Conservation (phyloP, 352 stramenopile species). For the Phytophthora tubulina region DNA sequence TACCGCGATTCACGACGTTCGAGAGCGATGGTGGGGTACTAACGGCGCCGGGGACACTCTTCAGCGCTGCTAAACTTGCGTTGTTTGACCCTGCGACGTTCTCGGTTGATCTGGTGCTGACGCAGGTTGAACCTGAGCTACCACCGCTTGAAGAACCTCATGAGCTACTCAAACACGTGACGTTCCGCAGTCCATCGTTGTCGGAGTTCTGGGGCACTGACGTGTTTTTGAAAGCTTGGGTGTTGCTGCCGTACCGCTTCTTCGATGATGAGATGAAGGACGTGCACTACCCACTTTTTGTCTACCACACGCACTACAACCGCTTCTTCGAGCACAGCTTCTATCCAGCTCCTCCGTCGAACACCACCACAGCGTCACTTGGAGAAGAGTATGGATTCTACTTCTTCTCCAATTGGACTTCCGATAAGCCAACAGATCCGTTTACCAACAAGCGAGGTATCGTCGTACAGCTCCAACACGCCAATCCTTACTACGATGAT, state of each 20-base stretch:
- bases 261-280: conserved; percentile 58
- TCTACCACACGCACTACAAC: conserved; percentile 84
- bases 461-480: conserved; percentile 80
- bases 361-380: conserved; percentile 36
- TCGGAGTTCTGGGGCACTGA: conserved; percentile 79
- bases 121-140: conserved; percentile 53
- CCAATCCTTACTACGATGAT: conserved; percentile 86
- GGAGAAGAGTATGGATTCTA: conserved; percentile 70
- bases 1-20: conserved; percentile 67
- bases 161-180: conserved; percentile 74
- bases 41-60: conserved; percentile 67
- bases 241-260: conserved; percentile 76
- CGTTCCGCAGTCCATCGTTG: conserved; percentile 65
- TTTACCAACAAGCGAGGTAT: conserved; percentile 77
- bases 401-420: conserved; percentile 82
- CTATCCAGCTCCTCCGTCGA: conserved; percentile 36
- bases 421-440: conserved; percentile 47
- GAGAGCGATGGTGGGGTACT: conserved; percentile 66
- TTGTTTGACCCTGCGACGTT: conserved; percentile 47
- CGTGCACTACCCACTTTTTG: conserved; percentile 75
- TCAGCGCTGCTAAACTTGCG: conserved; percentile 61
- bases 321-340: conserved; percentile 73
- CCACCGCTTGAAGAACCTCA: conserved; percentile 50
- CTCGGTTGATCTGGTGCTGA: conserved; percentile 52
- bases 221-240: conserved; percentile 75